A percentile compares a stretch with the other conserved stretches of the same genome.
These are phyloP conservation scores for Sphenostylis stenocarpa DNA, from an alignment of 306 rosid species.

Conservation along the genomic window DNA sequence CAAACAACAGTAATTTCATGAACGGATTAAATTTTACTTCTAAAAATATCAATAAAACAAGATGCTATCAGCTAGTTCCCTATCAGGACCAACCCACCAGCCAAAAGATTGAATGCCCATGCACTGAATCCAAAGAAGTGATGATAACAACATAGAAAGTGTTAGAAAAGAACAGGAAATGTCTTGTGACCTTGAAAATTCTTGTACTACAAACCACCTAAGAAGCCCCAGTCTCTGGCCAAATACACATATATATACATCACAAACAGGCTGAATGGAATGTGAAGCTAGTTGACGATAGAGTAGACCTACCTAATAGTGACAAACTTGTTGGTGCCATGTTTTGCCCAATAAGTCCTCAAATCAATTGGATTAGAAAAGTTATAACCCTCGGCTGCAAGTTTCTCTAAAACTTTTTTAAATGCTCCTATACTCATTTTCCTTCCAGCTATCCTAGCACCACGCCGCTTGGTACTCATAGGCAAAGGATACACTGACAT, in stretches of 20 bases:
- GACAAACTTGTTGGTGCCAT: conserved; percentile 93
- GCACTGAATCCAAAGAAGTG: conserved; percentile 31
- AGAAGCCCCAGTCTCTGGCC: conserved; percentile 64
- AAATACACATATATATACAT: conserved; percentile 71
- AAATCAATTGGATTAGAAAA: conserved; percentile 76
- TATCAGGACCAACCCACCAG: conserved; percentile 25
- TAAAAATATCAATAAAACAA: conserved; percentile 8
- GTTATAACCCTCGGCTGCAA: conserved; percentile 87
- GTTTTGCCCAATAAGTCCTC: conserved; percentile 81
- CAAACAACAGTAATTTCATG: background rate
- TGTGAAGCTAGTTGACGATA: conserved; percentile 28
- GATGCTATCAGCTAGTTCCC: conserved; percentile 12
- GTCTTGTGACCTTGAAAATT: conserved; percentile 45
- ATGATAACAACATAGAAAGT: conserved; percentile 34
- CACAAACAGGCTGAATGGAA: conserved; percentile 50
- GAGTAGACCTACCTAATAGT: conserved; percentile 67
- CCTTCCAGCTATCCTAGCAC: conserved; percentile 97
- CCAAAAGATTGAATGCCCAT: conserved; percentile 38
- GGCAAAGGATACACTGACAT: conserved; percentile 90
- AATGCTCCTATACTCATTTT: conserved; percentile 99
- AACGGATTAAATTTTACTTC: conserved; percentile 2
- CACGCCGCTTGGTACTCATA: conserved; percentile 94
- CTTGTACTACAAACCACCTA: conserved; percentile 60
- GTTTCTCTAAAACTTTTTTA: conserved; percentile 96
- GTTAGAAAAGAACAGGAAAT: conserved; percentile 36